Percentiles rank a stretch among this genome's conserved stretches.
Conservation (phyloP, 78 protist genomes). For the Emiliania huxleyi region DNA sequence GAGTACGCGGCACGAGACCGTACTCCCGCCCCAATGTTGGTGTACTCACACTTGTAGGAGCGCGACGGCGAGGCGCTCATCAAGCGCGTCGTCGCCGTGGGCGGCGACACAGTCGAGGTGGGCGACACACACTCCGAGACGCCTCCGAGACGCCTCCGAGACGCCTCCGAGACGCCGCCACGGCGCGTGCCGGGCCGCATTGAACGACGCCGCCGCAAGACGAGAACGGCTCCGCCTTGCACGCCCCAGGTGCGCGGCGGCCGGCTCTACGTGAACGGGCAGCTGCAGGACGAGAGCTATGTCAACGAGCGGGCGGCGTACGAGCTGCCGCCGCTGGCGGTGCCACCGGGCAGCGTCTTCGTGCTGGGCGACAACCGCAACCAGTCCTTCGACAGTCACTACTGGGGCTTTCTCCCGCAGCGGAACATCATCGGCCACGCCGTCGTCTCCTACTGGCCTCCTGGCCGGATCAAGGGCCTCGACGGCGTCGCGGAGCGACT, state of each 20-base stretch:
- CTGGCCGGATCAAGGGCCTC: not conserved
- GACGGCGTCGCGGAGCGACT: not conserved
- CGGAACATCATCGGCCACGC: slow-evolving; percentile 24
- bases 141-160: too few relatives aligned
- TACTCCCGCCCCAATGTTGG: too few relatives aligned
- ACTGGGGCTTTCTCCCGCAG: slow-evolving; percentile 10
- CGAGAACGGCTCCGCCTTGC: not conserved
- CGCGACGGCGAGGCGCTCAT: slow-evolving; percentile 12
- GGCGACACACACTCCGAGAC: too few relatives aligned
- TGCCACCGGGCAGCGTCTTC: not conserved
- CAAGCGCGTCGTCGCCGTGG: slow-evolving; percentile 17
- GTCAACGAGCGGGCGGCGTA: not conserved
- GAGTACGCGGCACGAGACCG: too few relatives aligned
- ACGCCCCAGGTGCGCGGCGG: slow-evolving; percentile 6
- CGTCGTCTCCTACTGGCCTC: not conserved
- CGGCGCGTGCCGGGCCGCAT: too few relatives aligned
- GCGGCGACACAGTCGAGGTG: not conserved
- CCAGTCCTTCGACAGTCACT: slow-evolving; percentile 4
- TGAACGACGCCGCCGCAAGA: too few relatives aligned
- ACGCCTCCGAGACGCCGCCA: too few relatives aligned
- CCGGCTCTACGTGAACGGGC: not conserved
- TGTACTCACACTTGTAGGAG: too few relatives aligned
- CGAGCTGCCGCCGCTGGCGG: not conserved
- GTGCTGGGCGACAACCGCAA: slow-evolving; percentile 29
- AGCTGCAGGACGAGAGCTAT: not conserved